phyloP scores from a whole-genome alignment of 495 filamentous ascomycete genomes.

The Trichoderma virens region DNA sequence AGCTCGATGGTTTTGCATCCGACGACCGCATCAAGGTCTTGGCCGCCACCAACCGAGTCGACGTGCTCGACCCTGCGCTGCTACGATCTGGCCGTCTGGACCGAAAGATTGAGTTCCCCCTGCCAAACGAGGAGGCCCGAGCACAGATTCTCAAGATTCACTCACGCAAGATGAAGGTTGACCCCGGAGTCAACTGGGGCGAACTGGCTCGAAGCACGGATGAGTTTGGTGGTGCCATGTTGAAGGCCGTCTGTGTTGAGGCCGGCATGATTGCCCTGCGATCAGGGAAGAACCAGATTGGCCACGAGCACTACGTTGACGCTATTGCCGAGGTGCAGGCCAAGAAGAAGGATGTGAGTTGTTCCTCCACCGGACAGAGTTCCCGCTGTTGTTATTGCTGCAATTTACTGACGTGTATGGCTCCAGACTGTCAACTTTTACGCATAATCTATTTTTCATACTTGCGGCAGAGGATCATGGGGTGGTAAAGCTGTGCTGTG shows the following conservation, averaged over 20 bases:
- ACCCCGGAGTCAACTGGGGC: constrained; percentile 88
- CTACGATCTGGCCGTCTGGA: constrained; percentile 92
- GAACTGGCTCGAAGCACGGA: constrained; percentile 96
- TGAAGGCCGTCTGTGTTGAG: constrained; percentile 98
- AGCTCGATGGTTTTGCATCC: constrained; percentile 97
- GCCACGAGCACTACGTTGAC: constrained; percentile 98
- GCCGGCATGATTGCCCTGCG: constrained; percentile 98
- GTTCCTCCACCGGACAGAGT: neutral
- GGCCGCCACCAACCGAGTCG: constrained; percentile 94
- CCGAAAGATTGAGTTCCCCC: constrained; percentile 97
- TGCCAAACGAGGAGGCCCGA: constrained; percentile 97
- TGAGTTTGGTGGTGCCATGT: constrained; percentile 94
- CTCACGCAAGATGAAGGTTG: constrained; percentile 95
- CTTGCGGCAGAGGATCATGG: neutral
- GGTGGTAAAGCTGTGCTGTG: neutral
- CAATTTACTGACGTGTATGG: neutral
- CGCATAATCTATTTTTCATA: constrained; percentile 41
- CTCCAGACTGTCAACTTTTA: constrained; percentile 52
- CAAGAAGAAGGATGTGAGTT: constrained; percentile 87
- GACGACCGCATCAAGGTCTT: constrained; percentile 98
- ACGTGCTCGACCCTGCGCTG: constrained; percentile 92
- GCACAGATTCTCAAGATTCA: constrained; percentile 97
- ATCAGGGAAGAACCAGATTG: constrained; percentile 86
- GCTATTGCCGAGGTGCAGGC: constrained; percentile 94
- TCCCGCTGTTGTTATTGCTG: neutral